phyloP scores from a whole-genome alignment of 345 rosid species.

The Salix udensis region DNA sequence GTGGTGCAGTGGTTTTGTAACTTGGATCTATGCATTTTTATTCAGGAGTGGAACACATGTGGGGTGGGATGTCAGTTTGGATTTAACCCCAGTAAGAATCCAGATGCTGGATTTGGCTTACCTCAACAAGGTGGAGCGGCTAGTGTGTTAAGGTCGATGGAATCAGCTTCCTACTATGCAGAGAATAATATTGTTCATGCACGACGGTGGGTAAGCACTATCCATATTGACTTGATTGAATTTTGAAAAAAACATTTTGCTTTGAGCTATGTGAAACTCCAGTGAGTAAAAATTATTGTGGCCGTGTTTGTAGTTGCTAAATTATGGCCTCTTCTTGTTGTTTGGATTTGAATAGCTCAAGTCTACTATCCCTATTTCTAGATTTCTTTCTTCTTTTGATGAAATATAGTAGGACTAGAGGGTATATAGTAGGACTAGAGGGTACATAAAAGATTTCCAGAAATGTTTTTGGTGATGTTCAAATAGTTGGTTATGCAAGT shows the following conservation, averaged over 20 bases:
- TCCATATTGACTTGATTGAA: constrained; percentile 30
- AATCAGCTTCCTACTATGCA: constrained; percentile 73
- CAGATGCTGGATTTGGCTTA: constrained; percentile 72
- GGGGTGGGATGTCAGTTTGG: constrained; percentile 70
- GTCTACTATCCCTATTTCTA: not conserved
- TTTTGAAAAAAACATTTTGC: not conserved
- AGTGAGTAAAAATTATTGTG: not conserved
- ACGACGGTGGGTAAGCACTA: constrained; percentile 99
- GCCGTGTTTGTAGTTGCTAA: not conserved
- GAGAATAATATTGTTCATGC: constrained; percentile 67
- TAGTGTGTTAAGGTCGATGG: constrained; percentile 80
- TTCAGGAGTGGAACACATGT: constrained; percentile 65
- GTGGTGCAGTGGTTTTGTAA: not conserved
- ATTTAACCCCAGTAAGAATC: constrained; percentile 25
- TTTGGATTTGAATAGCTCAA: not conserved
- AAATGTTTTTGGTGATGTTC: not conserved
- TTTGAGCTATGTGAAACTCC: not conserved
- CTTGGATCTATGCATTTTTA: not conserved
- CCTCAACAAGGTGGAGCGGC: constrained; percentile 38
- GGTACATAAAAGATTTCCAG: not conserved
- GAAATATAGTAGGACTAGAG: not conserved
- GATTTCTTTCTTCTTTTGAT: not conserved
- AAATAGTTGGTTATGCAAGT: not conserved
- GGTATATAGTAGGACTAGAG: not conserved
- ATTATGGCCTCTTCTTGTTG: not conserved